Evolutionary conservation across 2,329 filamentous ascomycete genomes (phyloP), one percentile per base, ranked within the genome.

Genomic region (Ophiostoma sp.): DNA sequence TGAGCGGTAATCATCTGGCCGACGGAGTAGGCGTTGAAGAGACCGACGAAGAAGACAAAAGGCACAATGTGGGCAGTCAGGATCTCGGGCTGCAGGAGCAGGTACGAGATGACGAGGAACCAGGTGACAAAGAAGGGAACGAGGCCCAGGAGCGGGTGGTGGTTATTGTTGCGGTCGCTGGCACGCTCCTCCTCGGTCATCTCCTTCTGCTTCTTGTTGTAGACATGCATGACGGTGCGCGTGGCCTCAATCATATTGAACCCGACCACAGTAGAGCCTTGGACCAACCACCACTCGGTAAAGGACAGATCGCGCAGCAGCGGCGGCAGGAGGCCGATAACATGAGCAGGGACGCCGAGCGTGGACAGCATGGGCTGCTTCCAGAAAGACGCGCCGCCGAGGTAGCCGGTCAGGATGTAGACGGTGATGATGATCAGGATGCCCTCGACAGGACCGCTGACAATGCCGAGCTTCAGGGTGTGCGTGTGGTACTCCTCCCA

Each of bases 401-500:
- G 86, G 78, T 88, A 88, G 67, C 91, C 94, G 4, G 95, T 98
- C 73, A 96, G 82, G 48, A 88, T 87, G 79, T 95, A 98, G 72
- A 99, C 89, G 70, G 86, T 78, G 76, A 92, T 90, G 27, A 99
- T 85, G 57, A 92, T 93, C 66, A 98, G 81, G 70, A 99, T 90
- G 68, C 95, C 95, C 81, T 99, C 95, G 52, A 99, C 95, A 4
- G 95, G 95, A 0, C 95, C 95, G 74, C 94, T 97, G 74, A 99
- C 85, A 73, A 98, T 83, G 71, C 95, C 95, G 6, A 99, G 87
- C 1, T 93, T 97, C 67, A 99, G 86, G 3, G 94, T 95, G 80
- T 97, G 94, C 68, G 95, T 99, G 81, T 98, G 94, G 81, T 98
- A 99, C 79, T 98, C 95, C 77, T 99, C 95, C 95, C 95, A 99